phyloP scores from a whole-genome alignment of 2,329 filamentous ascomycete species.

The Ceratocystis diversiconidia region DNA sequence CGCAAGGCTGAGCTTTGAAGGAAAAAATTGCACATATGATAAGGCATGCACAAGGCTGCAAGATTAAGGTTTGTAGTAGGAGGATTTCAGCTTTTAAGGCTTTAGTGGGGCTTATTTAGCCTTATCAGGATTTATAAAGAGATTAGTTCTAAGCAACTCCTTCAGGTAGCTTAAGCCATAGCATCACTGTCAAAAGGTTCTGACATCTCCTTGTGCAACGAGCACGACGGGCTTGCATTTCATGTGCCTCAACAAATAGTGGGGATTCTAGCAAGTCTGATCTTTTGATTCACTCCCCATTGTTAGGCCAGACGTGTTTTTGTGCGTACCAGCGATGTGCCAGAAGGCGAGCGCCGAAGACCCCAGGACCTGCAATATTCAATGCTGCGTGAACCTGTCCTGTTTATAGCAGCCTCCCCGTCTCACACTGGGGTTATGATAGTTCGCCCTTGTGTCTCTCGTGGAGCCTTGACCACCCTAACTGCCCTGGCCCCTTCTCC shows the following conservation, averaged over 20 bases:
- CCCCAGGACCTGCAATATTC: not conserved
- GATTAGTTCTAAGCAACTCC: no score
- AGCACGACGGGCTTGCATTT: not conserved
- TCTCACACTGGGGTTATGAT: no score
- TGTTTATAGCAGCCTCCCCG: no score
- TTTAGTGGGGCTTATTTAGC: not conserved
- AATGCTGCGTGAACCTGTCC: not conserved
- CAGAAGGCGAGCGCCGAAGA: constrained; percentile 1
- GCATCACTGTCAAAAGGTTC: not conserved
- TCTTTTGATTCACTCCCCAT: not conserved
- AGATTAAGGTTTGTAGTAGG: not conserved
- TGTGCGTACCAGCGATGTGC: not conserved
- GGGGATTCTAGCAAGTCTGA: not conserved
- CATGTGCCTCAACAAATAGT: not conserved
- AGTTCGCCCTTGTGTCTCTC: not conserved
- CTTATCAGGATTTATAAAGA: not conserved
- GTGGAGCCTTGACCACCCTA: not conserved
- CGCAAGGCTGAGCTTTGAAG: not conserved
- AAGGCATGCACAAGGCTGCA: not conserved
- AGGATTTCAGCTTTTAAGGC: not conserved
- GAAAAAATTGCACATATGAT: not conserved
- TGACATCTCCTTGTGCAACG: constrained; percentile 1
- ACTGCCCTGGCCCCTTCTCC: not conserved
- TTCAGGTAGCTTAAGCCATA: no score
- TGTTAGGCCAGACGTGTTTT: not conserved